These are phyloP conservation scores for Mrakia gelida DNA, from an alignment of 768 basidiomycete genomes.

Conservation along the genomic window DNA sequence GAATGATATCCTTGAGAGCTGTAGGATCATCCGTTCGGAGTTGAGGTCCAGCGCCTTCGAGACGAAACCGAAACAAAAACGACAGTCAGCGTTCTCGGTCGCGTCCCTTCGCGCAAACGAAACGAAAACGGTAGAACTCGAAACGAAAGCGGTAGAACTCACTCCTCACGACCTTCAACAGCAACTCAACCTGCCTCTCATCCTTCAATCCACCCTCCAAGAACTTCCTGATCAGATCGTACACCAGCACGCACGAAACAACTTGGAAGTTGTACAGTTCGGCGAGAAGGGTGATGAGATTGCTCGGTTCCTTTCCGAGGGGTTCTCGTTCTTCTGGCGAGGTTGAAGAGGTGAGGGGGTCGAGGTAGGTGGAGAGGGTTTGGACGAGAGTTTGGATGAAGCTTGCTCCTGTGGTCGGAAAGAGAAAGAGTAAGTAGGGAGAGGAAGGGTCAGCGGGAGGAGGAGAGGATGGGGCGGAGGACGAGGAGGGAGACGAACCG, in stretches of 20 bases:
- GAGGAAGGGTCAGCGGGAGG: neutral
- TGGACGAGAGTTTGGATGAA: slow-evolving; percentile 70
- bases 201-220: slow-evolving; percentile 48
- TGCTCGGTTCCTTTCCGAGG: slow-evolving; percentile 79
- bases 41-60: slow-evolving; percentile 80
- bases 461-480: neutral
- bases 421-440: slow-evolving; percentile 10
- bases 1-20: slow-evolving; percentile 84
- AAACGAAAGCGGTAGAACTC: slow-evolving; percentile 12
- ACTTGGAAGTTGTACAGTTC: slow-evolving; percentile 97
- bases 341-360: slow-evolving; percentile 47
- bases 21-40: slow-evolving; percentile 86
- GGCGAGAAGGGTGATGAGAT: slow-evolving; percentile 78
- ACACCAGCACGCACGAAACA: slow-evolving; percentile 79
- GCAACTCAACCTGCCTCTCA: slow-evolving; percentile 66
- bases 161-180: slow-evolving; percentile 71
- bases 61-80: neutral
- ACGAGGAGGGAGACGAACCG: slow-evolving; percentile 59
- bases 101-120: no score
- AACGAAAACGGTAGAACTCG: no score
- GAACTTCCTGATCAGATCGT: slow-evolving; percentile 77
- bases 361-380: slow-evolving; percentile 50
- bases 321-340: slow-evolving; percentile 34
- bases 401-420: slow-evolving; percentile 59
- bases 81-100: neutral